Conservation (phyloP, 2,329 filamentous ascomycete genomes). For the Hypoxylon sp. region DNA sequence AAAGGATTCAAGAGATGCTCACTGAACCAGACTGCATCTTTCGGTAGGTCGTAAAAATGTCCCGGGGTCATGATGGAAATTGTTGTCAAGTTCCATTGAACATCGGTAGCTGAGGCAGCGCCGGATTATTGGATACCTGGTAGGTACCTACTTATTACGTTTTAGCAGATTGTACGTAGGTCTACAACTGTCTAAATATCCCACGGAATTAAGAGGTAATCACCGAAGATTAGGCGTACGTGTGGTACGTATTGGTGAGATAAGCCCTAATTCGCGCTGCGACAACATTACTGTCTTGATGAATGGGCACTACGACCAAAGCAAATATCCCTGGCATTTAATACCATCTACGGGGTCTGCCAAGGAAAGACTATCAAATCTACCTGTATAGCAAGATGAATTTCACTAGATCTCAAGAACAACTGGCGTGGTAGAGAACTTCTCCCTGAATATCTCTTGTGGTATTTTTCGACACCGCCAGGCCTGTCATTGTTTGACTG, state of each 20-base stretch:
- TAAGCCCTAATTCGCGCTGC: neutral
- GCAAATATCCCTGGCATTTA: neutral
- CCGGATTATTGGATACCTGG: too few species aligned
- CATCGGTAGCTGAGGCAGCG: too few species aligned
- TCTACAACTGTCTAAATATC: too few species aligned
- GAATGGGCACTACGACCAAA: neutral
- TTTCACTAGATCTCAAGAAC: too few species aligned
- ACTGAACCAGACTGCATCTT: constrained; percentile 45
- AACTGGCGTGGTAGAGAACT: too few species aligned
- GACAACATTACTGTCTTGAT: neutral
- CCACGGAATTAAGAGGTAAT: neutral
- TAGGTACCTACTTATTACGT: too few species aligned
- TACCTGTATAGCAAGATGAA: neutral
- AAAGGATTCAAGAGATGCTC: neutral
- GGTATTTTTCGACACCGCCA: too few species aligned
- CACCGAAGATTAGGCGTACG: neutral
- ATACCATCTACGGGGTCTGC: neutral
- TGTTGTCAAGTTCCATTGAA: neutral
- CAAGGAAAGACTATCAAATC: neutral
- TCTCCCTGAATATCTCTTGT: too few species aligned
- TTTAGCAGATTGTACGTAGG: too few species aligned
- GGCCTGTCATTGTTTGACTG: too few species aligned
- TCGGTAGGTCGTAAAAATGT: constrained; percentile 32
- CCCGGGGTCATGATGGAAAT: neutral
- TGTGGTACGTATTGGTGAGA: neutral